Percentiles rank a stretch among this genome's conserved stretches.
These are phyloP conservation scores for Trichoderma cornu-damae DNA, from an alignment of 2,329 filamentous ascomycete genomes.

Conservation along the genomic window DNA sequence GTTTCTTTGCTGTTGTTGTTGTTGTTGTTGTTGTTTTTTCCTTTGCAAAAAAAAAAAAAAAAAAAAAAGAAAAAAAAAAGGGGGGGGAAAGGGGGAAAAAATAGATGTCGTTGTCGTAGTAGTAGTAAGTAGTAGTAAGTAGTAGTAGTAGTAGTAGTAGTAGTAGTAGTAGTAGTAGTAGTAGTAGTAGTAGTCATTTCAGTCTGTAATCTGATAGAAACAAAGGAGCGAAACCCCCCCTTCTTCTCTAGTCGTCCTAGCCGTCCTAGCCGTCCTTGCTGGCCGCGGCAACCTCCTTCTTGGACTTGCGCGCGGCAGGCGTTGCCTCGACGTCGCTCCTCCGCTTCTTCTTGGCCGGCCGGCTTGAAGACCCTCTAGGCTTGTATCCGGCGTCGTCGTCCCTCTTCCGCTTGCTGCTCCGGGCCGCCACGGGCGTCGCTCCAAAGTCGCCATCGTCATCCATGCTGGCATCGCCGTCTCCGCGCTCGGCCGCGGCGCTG, in stretches of 20 bases:
- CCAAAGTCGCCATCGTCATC: conserved; percentile 36
- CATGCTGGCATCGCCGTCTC: conserved; percentile 35
- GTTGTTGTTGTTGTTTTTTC: background rate
- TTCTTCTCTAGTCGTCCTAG: background rate
- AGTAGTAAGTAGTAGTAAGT: no score
- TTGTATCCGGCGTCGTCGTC: conserved; percentile 57
- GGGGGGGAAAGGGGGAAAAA: no score
- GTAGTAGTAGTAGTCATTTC: no score
- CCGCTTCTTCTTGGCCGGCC: conserved; percentile 54
- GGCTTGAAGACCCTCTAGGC: conserved; percentile 50
- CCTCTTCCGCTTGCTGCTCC: conserved; percentile 47
- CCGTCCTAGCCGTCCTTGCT: conserved; percentile 28
- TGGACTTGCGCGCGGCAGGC: conserved; percentile 33
- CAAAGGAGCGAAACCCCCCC: background rate
- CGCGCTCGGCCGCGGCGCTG: conserved; percentile 23
- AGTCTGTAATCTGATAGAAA: no score
- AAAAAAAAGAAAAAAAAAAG: no score
- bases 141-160: no score
- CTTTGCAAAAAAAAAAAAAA: background rate
- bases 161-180: no score
- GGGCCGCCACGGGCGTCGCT: conserved; percentile 30
- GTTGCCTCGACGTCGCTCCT: conserved; percentile 47
- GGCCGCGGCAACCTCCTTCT: conserved; percentile 31
- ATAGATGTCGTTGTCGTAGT: no score
- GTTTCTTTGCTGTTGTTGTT: no score